Evolutionary conservation across 495 filamentous ascomycete genomes (phyloP).

Genomic region (Bacidia gigantensis): DNA sequence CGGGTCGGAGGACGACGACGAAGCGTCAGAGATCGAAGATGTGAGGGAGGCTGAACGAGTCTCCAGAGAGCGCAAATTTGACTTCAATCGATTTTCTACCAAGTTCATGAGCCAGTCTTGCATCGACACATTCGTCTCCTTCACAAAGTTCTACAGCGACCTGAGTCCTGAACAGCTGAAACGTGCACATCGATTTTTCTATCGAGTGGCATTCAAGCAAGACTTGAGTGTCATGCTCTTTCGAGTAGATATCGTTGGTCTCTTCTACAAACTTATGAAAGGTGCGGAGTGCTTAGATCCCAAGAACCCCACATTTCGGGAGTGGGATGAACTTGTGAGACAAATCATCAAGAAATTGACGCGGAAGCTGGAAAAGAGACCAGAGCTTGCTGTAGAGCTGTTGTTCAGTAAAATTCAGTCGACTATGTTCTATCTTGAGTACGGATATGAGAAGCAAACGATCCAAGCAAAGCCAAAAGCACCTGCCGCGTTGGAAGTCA

Average conservation of each 20-base stretch:
- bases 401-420: conserved; percentile 85
- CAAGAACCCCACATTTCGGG: conserved; percentile 50
- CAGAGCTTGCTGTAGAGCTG: conserved; percentile 73
- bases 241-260: conserved; percentile 74
- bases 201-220: conserved; percentile 87
- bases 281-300: conserved; percentile 65
- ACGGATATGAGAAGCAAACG: conserved; percentile 75
- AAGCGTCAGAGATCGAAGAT: conserved; percentile 65
- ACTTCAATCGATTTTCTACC: conserved; percentile 69
- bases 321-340: conserved; percentile 82
- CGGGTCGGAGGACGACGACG: conserved; percentile 28
- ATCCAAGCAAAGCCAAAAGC: conserved; percentile 43
- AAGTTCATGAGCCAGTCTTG: conserved; percentile 75
- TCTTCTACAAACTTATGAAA: conserved; percentile 87
- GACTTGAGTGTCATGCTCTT: conserved; percentile 80
- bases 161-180: conserved; percentile 74
- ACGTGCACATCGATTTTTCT: conserved; percentile 87
- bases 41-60: conserved; percentile 49
- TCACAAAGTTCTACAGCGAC: conserved; percentile 69
- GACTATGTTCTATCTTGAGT: conserved; percentile 75
- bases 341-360: conserved; percentile 63
- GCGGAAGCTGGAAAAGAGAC: conserved; percentile 70
- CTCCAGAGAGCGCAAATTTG: conserved; percentile 77
- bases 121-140: conserved; percentile 75
- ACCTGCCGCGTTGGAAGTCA: conserved; percentile 69